Conservation (phyloP, 78 protist species). For the Planoprotostelium fungivorum region DNA sequence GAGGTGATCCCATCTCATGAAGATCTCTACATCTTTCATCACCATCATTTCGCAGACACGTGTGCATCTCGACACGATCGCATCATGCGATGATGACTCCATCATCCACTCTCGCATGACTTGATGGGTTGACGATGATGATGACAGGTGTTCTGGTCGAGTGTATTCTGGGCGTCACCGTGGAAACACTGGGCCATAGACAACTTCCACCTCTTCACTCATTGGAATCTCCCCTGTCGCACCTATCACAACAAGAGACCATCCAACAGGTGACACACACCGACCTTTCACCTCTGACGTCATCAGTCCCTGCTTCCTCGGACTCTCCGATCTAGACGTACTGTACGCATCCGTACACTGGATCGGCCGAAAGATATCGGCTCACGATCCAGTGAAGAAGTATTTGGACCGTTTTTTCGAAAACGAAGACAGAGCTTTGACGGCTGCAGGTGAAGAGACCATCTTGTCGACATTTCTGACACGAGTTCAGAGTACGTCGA, state of each 20-base stretch:
- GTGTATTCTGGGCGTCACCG: neutral
- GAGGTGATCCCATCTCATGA: neutral
- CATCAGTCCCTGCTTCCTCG: neutral
- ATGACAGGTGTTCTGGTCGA: neutral
- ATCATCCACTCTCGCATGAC: too few relatives aligned
- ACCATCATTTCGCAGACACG: too few relatives aligned
- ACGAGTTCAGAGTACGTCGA: neutral
- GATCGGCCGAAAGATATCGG: neutral
- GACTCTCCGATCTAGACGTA: neutral
- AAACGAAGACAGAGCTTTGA: neutral
- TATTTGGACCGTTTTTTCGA: neutral
- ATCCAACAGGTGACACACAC: neutral
- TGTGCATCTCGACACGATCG: too few relatives aligned
- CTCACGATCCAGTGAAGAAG: neutral
- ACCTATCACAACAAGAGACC: neutral
- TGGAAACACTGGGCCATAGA: neutral
- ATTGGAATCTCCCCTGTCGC: neutral
- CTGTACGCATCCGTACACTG: neutral
- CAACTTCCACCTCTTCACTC: neutral
- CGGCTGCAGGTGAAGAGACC: neutral
- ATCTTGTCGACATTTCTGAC: neutral
- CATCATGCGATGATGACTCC: too few relatives aligned
- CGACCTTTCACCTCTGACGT: neutral
- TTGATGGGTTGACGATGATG: too few relatives aligned
- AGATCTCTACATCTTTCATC: neutral